phyloP scores from a whole-genome alignment of 176 grass and related monocot genomes.

The Aegilops bicornis region DNA sequence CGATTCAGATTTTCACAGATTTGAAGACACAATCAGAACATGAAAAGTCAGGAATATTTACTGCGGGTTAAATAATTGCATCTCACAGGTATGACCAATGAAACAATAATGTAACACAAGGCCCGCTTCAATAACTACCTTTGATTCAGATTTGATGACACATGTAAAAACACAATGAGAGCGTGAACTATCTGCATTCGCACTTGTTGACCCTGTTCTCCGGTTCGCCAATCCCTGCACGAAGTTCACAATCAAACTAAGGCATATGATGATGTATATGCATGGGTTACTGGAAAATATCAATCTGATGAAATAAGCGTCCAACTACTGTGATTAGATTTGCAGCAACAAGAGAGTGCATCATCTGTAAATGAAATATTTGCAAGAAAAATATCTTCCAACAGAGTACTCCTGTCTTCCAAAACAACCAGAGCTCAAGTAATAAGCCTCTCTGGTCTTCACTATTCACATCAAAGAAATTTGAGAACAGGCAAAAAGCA shows the following conservation, averaged over 20 bases:
- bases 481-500: background rate
- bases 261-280: background rate
- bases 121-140: conserved; percentile 47
- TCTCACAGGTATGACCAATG: background rate
- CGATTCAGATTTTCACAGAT: conserved; percentile 56
- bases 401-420: background rate
- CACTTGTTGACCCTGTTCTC: conserved; percentile 81
- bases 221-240: conserved; percentile 84
- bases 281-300: conserved; percentile 2
- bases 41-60: conserved; percentile 7
- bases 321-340: background rate
- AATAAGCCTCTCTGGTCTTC: background rate
- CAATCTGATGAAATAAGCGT: background rate
- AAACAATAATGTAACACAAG: background rate
- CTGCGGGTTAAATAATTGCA: background rate
- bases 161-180: conserved; percentile 99
- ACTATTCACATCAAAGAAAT: background rate
- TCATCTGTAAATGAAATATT: background rate
- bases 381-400: background rate
- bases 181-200: conserved; percentile 88
- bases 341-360: conserved; percentile 12
- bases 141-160: conserved; percentile 78
- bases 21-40: conserved; percentile 87
- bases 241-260: conserved; percentile 13
- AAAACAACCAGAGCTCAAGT: background rate